Base-by-base conservation (phyloP, 208 protist genomes). In the Leishmania tropica region DNA sequence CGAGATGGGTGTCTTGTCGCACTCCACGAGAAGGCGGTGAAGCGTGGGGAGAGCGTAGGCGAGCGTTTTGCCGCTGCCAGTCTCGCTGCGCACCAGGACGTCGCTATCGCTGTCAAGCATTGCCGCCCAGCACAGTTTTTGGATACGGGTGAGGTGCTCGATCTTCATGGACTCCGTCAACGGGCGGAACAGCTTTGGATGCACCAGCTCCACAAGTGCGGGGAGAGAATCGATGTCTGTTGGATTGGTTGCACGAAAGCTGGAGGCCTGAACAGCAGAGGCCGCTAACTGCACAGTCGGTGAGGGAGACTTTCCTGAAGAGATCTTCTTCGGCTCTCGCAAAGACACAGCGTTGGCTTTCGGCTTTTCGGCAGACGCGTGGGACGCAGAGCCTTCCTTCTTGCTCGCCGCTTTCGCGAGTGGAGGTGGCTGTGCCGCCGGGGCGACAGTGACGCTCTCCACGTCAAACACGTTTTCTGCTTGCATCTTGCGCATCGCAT, bases 31-130 rank as follows among this genome's bases (percentile, higher is more conserved):
- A 15, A 97, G 80, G 62, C 93, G 84, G 65, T 99, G 95, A 1
- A 99, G 82, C 11, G 99, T 96, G 24, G 98, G 97, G 8, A 99
- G 81, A 47, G 93, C 88, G 83, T 98, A 99, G 40, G 96, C 95
- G 8, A 99, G 90, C 21, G 98, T 99, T 83, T 99, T 99, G 68
- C 98, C 98, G 79, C 90, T 96, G 54, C 98, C 98, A 35, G 98
- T 94, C 80, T 94, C 91, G 78, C 91, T 99, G 48, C 98, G 89
- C 35, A 98, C 89, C 31, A 98, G 88, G 7, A 93, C 96, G 79
- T 99, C 88, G 62, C 94, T 60, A 77, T 96, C 92, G 75, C 80
- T 82, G 58, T 94, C 90, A 67, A 89, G 75, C 76, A 99, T 87
- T 15, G 93, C 92, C n/a, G 87, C 65, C 78, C 98, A 99, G 84